phyloP scores from a whole-genome alignment of 495 filamentous ascomycete species.

The Penicillium herquei region DNA sequence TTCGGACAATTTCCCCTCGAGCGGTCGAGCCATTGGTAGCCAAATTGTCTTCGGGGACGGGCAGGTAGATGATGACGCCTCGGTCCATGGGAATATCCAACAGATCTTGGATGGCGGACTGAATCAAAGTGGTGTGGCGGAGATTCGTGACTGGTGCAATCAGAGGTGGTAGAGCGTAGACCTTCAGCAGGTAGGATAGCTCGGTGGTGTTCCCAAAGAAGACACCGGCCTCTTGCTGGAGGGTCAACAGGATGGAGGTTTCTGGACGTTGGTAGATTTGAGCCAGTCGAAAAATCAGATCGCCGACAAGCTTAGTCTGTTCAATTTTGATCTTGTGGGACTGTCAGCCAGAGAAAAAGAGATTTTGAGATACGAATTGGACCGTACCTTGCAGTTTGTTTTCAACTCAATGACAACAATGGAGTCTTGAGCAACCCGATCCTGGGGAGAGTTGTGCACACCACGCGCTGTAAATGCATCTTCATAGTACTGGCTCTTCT shows the following conservation, averaged over 20 bases:
- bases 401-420: conserved; percentile 76
- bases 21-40: conserved; percentile 69
- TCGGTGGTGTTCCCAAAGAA: conserved; percentile 70
- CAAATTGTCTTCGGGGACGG: conserved; percentile 66
- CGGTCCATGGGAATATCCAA: conserved; percentile 61
- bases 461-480: conserved; percentile 59
- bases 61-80: conserved; percentile 69
- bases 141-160: conserved; percentile 78
- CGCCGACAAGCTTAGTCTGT: conserved; percentile 58
- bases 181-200: conserved; percentile 78
- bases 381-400: conserved; percentile 79
- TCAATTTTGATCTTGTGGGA: conserved; percentile 33
- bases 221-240: conserved; percentile 74
- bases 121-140: conserved; percentile 73
- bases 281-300: conserved; percentile 67
- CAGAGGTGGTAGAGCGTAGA: conserved; percentile 66
- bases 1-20: conserved; percentile 62
- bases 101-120: conserved; percentile 63
- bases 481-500: conserved; percentile 55
- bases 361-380: background rate
- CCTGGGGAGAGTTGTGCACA: conserved; percentile 47
- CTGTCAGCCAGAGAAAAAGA: background rate
- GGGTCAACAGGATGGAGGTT: conserved; percentile 65
- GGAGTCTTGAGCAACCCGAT: conserved; percentile 62
- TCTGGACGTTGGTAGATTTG: conserved; percentile 70